Base-by-base conservation (phyloP, 139 green algal genomes). In the Auxenochlorella protothecoides region DNA sequence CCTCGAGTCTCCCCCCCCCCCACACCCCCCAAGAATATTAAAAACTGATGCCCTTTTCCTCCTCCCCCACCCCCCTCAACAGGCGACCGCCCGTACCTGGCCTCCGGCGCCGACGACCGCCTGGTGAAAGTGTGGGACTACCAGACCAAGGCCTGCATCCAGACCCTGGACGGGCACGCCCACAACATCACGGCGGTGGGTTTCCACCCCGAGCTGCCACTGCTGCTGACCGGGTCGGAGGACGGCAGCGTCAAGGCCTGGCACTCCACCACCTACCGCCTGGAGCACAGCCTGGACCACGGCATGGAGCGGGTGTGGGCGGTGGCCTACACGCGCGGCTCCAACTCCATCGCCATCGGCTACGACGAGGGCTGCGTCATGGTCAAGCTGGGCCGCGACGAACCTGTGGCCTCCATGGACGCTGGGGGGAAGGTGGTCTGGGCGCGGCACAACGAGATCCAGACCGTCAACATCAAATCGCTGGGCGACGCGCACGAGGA, bases 331-430 rank as follows among this genome's bases (percentile, higher is more conserved):
- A 66, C 86, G 65, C 94, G 93, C 74, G 94, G 94, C 63, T 91
- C 85, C 57, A 98, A 97, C 86, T 78, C 67, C 15, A 68, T 84
- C 4, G 79, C 68, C 2, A 8, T 83, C 5, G 76, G 76, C 9
- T 99, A 96, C 71, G 95, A 99, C 68, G 95, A 99, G 81, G 95
- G 94, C 62, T 87, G 78, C 4, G 87, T 96, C 27, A 83, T 97
- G 85, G 85, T 97, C 51, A 96, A 96, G 80, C 81, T 95, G 73
- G 94, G 94, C 4, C 84, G 92, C 2, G 95, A 99, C 76, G 95
- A 99, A 80, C 95, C 95, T 0, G 90, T 99, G n/a, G 95, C 91
- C 2, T 93, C 82, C 77, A 99, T 99, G 95, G 95, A 99, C 76
- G 81, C 53, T 68, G 91, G 81, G 27, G 95, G 95, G 70, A 98